Evolutionary conservation across 352 stramenopile genomes (phyloP).

Genomic region (Phytopythium sindhum): DNA sequence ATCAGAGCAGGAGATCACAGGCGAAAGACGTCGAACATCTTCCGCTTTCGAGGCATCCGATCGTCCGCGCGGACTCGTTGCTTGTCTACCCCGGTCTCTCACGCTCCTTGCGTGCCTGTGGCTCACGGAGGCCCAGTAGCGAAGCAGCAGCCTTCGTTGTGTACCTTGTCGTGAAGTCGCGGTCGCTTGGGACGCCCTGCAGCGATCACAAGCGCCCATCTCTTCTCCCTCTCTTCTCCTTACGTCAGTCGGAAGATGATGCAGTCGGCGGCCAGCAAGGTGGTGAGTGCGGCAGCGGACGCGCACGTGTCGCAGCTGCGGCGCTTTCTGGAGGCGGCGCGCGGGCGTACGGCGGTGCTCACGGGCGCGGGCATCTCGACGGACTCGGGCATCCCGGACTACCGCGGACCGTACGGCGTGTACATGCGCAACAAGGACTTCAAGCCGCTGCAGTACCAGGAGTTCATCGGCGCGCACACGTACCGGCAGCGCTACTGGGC

Average conservation of each 20-base stretch:
- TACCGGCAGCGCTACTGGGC: constrained; percentile 93
- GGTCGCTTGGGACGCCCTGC: not conserved
- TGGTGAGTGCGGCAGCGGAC: not conserved
- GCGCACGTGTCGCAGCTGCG: constrained; percentile 36
- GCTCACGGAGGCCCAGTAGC: not conserved
- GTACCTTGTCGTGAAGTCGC: not conserved
- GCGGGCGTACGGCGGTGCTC: constrained; percentile 70
- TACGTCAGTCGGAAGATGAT: not conserved
- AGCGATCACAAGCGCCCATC: not conserved
- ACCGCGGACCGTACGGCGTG: constrained; percentile 92
- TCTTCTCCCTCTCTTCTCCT: not conserved
- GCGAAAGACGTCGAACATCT: not conserved
- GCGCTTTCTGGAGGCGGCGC: constrained; percentile 48
- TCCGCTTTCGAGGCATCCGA: not conserved
- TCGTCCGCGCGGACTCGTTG: no score
- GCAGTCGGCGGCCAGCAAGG: constrained; percentile 11
- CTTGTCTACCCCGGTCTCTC: no score
- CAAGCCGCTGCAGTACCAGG: constrained; percentile 95
- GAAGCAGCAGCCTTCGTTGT: not conserved
- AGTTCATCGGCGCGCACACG: constrained; percentile 74
- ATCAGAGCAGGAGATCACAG: not conserved
- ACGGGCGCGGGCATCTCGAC: constrained; percentile 96
- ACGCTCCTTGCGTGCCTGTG: not conserved
- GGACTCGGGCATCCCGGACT: constrained; percentile 97
- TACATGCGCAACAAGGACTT: constrained; percentile 94